Evolutionary conservation across 1,284 basidiomycete species (phyloP), one percentile per base, ranked within the genome.

Genomic region (Vanrija sp.): DNA sequence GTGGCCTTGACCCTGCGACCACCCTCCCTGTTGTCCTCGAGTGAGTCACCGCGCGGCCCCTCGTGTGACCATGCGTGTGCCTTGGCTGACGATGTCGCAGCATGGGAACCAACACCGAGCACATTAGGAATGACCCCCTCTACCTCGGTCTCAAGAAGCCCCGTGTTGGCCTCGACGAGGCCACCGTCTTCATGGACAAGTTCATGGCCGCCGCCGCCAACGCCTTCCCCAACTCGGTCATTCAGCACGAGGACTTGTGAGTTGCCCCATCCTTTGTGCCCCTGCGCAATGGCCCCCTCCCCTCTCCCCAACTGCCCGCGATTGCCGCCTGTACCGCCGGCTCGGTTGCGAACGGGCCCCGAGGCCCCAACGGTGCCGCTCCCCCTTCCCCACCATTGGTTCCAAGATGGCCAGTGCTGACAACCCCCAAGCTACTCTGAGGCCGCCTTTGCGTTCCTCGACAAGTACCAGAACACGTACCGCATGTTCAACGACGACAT

Each of bases 401-500:
- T 28, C 43, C 26, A n/a, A 45, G 23, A 16, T 9, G 16, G 34
- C 34, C 34, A 34, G 34, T 34, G 34, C 34, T 21, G 25, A 25
- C 43, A 26, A 23, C 28, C 16, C 15, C 10, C 7, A 19, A 60
- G 58, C 60, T 86, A 88, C 44, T 90, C 88, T 2, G 87, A 91
- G 64, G 86, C 89, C 61, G 91, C 91, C 0, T 94, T 93, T 78
- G 78, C 82, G 54, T 92, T 90, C 76, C 84, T 94, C 39, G 82
- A 85, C 26, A 79, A 83, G 47, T 91, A 87, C 78, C 83, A 88
- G 55, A 72, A 85, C 60, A 80, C 83, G 54, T 89, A 89, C 75
- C 84, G 86, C 28, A 81, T 90, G 49, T 94, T 94, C 81, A 96
- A 97, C 74, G 91, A 95, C 67, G 91, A 93, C 71, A 88, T 88